Evolutionary conservation across 2,329 filamentous ascomycete species (phyloP), one percentile per base, ranked within the genome.

Genomic region (Ophiostoma sp.): DNA sequence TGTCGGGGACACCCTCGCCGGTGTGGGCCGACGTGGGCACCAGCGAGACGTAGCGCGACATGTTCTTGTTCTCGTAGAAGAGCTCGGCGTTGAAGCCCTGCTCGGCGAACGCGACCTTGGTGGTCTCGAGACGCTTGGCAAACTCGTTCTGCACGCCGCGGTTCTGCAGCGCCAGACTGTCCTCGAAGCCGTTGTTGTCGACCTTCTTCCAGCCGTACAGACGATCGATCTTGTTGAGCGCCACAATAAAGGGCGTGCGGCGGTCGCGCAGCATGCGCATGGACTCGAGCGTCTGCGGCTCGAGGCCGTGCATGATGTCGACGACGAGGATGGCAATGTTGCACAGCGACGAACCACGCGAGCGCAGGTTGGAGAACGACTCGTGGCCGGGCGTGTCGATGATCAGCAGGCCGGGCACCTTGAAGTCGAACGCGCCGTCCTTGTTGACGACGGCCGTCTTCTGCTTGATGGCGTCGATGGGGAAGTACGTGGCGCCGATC

Each of bases 331-430:
- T 99, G 75, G 95, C 95, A 81, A 99, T 99, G 83, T 99, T 99
- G 81, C 96, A 99, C 69, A 99, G 91, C 14, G 93, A 98, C 55
- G 95, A 98, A 81, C 95, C 95, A 81, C 96, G 89, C 73, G 94
- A 97, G 76, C 96, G 91, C 73, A 99, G 82, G 81, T 99, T 99
- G 72, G 94, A 97, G 87, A 99, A 99, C 76, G 95, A 99, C 87
- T 99, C 95, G 93, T 99, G 95, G 82, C 95, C 95, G 75, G 95
- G 96, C 0, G 95, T 99, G 81, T 99, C 95, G 76, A 99, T 99
- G 76, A 99, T 88, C 73, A 99, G 82, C 68, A 99, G 87, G 85
- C 95, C 95, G 62, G 95, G 96, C 36, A 99, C 92, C 82, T 97
- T 99, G 86, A 97, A 96, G 71, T 97, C 91, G 78, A 99, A 97